Conservation (phyloP, 2,329 filamentous ascomycete genomes). For the Plenodomus tracheiphilus region DNA sequence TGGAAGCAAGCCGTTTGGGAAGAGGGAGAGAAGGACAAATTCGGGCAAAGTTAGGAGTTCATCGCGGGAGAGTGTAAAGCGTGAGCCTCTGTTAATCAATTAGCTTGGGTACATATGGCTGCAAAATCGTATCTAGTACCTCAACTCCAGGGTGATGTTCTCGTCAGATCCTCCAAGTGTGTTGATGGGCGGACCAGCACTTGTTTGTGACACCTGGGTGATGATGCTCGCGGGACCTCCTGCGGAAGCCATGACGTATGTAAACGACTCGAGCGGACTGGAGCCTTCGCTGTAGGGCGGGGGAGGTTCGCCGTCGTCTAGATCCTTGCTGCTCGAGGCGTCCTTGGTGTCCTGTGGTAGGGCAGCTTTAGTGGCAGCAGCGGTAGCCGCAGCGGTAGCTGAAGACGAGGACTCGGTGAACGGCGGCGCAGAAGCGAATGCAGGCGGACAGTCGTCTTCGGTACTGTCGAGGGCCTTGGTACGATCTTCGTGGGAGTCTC, state of each 20-base stretch:
- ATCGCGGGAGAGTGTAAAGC: slow-evolving; percentile 91
- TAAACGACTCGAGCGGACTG: slow-evolving; percentile 88
- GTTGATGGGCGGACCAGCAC: slow-evolving; percentile 80
- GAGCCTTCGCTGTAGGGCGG: slow-evolving; percentile 95
- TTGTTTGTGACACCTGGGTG: slow-evolving; percentile 89
- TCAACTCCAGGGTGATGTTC: slow-evolving; percentile 90
- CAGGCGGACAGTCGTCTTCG: slow-evolving; percentile 48
- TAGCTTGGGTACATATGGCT: slow-evolving; percentile 7
- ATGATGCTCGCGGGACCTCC: slow-evolving; percentile 98
- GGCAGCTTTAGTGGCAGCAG: slow-evolving; percentile 80
- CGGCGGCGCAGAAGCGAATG: slow-evolving; percentile 57
- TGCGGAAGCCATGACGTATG: slow-evolving; percentile 96
- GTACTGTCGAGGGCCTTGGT: slow-evolving; percentile 47
- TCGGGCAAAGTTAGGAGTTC: slow-evolving; percentile 94
- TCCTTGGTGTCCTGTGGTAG: slow-evolving; percentile 82
- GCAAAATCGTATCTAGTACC: slow-evolving; percentile 59
- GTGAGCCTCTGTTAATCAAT: slow-evolving; percentile 69
- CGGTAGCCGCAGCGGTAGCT: slow-evolving; percentile 34
- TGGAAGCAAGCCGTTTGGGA: slow-evolving; percentile 96
- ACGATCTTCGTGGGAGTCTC: slow-evolving; percentile 50
- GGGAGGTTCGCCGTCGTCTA: slow-evolving; percentile 85
- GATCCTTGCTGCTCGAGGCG: slow-evolving; percentile 69
- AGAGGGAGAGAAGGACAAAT: slow-evolving; percentile 95
- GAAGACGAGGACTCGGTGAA: slow-evolving; percentile 55
- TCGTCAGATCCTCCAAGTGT: slow-evolving; percentile 88